A percentile compares a stretch with the other conserved stretches of the same genome.
Conservation (phyloP, 306 rosid genomes). For the Hippophae rhamnoides region DNA sequence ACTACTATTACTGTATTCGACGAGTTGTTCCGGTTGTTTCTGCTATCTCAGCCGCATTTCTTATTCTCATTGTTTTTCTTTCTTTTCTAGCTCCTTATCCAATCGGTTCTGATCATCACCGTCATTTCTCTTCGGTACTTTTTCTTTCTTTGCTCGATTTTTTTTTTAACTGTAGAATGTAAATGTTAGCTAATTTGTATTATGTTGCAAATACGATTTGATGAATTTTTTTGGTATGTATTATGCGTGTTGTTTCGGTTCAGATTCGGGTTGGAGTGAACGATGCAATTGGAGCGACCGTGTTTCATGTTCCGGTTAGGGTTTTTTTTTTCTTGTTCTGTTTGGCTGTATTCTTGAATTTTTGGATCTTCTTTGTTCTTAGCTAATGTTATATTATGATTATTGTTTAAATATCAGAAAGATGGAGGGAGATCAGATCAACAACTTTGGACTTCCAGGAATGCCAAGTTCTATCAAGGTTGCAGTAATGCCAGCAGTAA, state of each 20-base stretch:
- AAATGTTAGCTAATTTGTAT: not conserved
- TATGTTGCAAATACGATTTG: slow-evolving; percentile 1
- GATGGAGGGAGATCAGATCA: slow-evolving; percentile 49
- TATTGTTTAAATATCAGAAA: slow-evolving; percentile 25
- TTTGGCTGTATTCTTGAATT: not conserved
- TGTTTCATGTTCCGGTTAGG: slow-evolving; percentile 83
- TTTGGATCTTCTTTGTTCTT: slow-evolving; percentile 21
- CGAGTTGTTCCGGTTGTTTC: slow-evolving; percentile 51
- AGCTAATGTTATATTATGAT: slow-evolving; percentile 12
- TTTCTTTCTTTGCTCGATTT: slow-evolving; percentile 2
- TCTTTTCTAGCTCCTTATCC: slow-evolving; percentile 85
- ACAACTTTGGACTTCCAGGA: slow-evolving; percentile 67
- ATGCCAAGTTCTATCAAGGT: slow-evolving; percentile 58
- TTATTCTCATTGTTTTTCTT: slow-evolving; percentile 63
- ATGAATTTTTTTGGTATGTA: not conserved
- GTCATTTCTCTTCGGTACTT: slow-evolving; percentile 40
- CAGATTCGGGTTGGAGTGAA: slow-evolving; percentile 34
- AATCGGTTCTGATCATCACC: slow-evolving; percentile 35
- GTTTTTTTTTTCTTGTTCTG: slow-evolving; percentile 16
- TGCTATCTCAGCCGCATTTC: slow-evolving; percentile 48
- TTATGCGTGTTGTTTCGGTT: slow-evolving; percentile 12
- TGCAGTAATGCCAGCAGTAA: slow-evolving; percentile 74
- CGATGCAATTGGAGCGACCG: slow-evolving; percentile 27
- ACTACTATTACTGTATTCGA: slow-evolving; percentile 53
- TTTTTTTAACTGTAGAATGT: not conserved